Percentiles rank a stretch among this genome's conserved stretches.
Evolutionary conservation across 371 early-diverging fungal species (phyloP).

Genomic region (Mucor plumbeus): DNA sequence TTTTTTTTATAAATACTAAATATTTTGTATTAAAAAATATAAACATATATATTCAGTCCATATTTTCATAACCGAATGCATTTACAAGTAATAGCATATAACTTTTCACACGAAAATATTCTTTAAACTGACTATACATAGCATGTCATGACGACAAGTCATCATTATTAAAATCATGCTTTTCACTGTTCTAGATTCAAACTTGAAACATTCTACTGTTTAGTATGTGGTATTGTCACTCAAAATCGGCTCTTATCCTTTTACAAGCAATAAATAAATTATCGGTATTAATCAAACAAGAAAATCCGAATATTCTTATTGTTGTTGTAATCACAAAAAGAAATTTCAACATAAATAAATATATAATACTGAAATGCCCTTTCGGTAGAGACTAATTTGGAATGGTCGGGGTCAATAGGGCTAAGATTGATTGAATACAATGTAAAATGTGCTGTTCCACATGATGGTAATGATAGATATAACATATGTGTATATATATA

Average conservation of each 20-base stretch:
- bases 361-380: conserved; percentile 5
- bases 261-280: conserved; percentile 4
- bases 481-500: too few relatives aligned
- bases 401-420: neutral
- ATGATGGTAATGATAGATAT: neutral
- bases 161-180: neutral
- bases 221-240: neutral
- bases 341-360: conserved; percentile 4
- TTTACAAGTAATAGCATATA: neutral
- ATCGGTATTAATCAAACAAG: neutral
- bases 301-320: neutral
- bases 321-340: neutral
- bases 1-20: too few relatives aligned
- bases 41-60: neutral
- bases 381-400: conserved; percentile 1
- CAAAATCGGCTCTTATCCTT: conserved; percentile 10
- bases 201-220: neutral
- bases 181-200: neutral
- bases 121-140: neutral
- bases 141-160: conserved; percentile 1
- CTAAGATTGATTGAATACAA: neutral
- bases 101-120: neutral
- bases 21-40: conserved; percentile 1
- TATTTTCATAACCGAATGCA: neutral
- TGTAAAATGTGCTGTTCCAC: conserved; percentile 2